Percentiles rank a stretch among this genome's conserved stretches.
phyloP scores from a whole-genome alignment of 352 stramenopile genomes.

The Phytophthora brassicae region DNA sequence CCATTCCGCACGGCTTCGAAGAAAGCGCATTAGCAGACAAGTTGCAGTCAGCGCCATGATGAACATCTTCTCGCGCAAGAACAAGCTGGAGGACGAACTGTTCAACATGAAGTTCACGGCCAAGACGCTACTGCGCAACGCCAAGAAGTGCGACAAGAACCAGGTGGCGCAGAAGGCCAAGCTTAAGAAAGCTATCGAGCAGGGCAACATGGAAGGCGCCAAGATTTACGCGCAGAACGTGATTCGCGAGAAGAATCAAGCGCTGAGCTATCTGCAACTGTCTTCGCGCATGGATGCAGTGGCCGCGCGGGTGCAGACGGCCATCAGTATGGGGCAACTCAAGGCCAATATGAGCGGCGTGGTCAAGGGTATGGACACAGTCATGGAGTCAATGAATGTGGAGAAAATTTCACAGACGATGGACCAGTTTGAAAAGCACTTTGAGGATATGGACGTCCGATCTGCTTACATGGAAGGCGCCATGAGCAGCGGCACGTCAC shows the following conservation, averaged over 20 bases:
- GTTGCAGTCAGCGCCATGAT: slow-evolving; percentile 44
- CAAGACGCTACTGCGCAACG: slow-evolving; percentile 87
- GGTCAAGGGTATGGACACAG: slow-evolving; percentile 96
- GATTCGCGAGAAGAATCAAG: slow-evolving; percentile 86
- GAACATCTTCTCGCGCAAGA: slow-evolving; percentile 86
- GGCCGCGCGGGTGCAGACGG: slow-evolving; percentile 94
- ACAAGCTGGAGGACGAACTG: slow-evolving; percentile 85
- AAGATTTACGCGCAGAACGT: slow-evolving; percentile 96
- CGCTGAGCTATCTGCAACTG: slow-evolving; percentile 96
- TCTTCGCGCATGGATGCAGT: slow-evolving; percentile 96
- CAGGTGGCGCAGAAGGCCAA: slow-evolving; percentile 94
- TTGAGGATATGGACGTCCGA: slow-evolving; percentile 98
- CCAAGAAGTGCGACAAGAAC: slow-evolving; percentile 99
- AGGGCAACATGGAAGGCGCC: slow-evolving; percentile 97
- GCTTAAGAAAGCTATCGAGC: slow-evolving; percentile 96
- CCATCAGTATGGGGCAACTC: slow-evolving; percentile 94
- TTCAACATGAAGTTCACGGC: slow-evolving; percentile 92
- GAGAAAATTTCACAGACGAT: slow-evolving; percentile 97
- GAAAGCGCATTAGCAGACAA: background rate
- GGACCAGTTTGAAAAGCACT: slow-evolving; percentile 99
- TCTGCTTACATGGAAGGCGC: slow-evolving; percentile 97
- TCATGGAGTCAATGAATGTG: slow-evolving; percentile 97
- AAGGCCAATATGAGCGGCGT: slow-evolving; percentile 96
- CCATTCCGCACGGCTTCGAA: slow-evolving; percentile 4
- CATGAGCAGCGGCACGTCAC: slow-evolving; percentile 96